Evolutionary conservation across 2,329 filamentous ascomycete species (phyloP).

Genomic region (Alternaria metachromatica): DNA sequence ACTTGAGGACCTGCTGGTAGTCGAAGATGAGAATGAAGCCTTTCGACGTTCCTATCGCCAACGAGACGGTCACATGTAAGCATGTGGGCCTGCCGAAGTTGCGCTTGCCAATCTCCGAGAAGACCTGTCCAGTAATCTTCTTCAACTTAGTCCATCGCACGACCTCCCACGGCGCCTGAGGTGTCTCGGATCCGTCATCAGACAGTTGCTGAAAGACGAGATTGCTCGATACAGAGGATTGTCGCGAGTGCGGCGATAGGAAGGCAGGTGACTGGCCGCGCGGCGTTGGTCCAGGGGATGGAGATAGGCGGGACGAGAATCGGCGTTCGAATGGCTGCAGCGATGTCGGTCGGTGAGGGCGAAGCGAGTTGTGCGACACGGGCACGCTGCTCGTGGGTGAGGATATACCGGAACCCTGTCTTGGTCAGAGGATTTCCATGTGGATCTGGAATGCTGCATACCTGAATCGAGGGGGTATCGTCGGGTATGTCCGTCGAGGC

Average conservation of each 20-base stretch:
- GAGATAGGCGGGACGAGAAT: slow-evolving; percentile 84
- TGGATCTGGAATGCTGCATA: slow-evolving; percentile 52
- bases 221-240: slow-evolving; percentile 78
- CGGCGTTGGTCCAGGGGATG: slow-evolving; percentile 65
- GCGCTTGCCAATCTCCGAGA: slow-evolving; percentile 89
- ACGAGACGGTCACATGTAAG: slow-evolving; percentile 83
- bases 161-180: slow-evolving; percentile 91
- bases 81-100: slow-evolving; percentile 94
- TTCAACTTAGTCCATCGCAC: slow-evolving; percentile 93
- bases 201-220: slow-evolving; percentile 66
- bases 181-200: slow-evolving; percentile 58
- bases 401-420: slow-evolving; percentile 60
- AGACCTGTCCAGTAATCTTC: slow-evolving; percentile 87
- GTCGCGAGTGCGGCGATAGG: slow-evolving; percentile 76
- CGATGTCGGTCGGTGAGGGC: slow-evolving; percentile 78
- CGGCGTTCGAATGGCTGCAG: slow-evolving; percentile 93
- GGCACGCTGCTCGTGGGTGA: slow-evolving; percentile 77
- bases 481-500: slow-evolving; percentile 78
- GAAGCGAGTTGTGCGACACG: slow-evolving; percentile 71
- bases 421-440: slow-evolving; percentile 17
- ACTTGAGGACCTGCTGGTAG: slow-evolving; percentile 93
- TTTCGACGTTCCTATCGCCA: slow-evolving; percentile 91
- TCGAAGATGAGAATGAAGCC: slow-evolving; percentile 96
- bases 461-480: slow-evolving; percentile 83
- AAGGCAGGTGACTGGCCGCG: slow-evolving; percentile 78